Evolutionary conservation across 139 green algal species (phyloP).

Genomic region (Chlorella ohadii): DNA sequence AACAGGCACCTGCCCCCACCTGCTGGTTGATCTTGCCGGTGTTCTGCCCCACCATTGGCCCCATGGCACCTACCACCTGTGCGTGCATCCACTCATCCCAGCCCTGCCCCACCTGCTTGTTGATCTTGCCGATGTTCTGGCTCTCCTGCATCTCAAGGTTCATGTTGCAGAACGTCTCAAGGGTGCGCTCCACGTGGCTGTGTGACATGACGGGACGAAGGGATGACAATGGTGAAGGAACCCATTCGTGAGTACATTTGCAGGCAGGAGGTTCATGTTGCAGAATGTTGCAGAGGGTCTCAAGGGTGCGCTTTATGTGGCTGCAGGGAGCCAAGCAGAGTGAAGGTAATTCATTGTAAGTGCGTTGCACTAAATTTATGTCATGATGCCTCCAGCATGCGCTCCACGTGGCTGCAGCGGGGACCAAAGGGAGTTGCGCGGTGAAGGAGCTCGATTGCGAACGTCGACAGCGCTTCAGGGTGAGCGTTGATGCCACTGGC

Average conservation of each 20-base stretch:
- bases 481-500: too few relatives aligned
- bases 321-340: too few relatives aligned
- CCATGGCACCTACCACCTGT: too few relatives aligned
- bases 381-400: slow-evolving; percentile 52
- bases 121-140: slow-evolving; percentile 53
- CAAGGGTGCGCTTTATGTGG: slow-evolving; percentile 62
- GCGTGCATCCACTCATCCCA: too few relatives aligned
- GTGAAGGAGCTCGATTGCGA: neutral
- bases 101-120: slow-evolving; percentile 42
- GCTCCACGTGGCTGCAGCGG: slow-evolving; percentile 54
- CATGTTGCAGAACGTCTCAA: slow-evolving; percentile 64
- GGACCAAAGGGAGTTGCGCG: neutral
- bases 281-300: slow-evolving; percentile 62
- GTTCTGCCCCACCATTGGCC: too few relatives aligned
- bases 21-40: neutral
- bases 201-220: neutral
- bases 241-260: too few relatives aligned
- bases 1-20: neutral
- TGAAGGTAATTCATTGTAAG: too few relatives aligned
- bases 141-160: slow-evolving; percentile 67
- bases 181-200: slow-evolving; percentile 60
- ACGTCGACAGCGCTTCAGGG: too few relatives aligned
- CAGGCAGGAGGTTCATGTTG: slow-evolving; percentile 69
- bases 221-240: too few relatives aligned
- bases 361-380: too few relatives aligned